These are phyloP conservation scores for Ascoidea tarda DNA, from an alignment of 805 yeast species.

Conservation along the genomic window DNA sequence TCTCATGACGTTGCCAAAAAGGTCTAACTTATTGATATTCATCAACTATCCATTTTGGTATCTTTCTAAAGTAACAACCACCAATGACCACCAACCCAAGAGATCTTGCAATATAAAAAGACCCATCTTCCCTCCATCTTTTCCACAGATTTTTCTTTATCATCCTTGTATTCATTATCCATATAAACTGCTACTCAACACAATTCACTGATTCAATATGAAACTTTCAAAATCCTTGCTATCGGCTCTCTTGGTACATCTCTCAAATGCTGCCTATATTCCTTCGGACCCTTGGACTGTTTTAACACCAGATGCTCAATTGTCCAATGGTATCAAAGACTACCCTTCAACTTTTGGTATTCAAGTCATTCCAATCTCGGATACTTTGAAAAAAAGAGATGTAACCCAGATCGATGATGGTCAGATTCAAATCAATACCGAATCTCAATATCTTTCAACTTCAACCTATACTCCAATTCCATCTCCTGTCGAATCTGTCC, in stretches of 20 bases:
- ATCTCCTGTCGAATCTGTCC: conserved; percentile 6
- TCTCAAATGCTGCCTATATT: conserved; percentile 45
- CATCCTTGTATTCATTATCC: neutral
- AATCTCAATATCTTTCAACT: conserved; percentile 4
- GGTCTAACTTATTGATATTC: neutral
- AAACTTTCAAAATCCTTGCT: neutral
- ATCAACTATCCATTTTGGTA: neutral
- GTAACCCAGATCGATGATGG: conserved; percentile 1
- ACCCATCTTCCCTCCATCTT: too few relatives aligned
- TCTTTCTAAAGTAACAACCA: too few relatives aligned
- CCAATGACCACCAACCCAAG: neutral
- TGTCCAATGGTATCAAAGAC: conserved; percentile 42
- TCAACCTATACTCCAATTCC: conserved; percentile 4
- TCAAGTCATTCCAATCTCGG: conserved; percentile 39
- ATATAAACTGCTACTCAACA: too few relatives aligned
- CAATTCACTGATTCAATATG: neutral
- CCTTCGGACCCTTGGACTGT: conserved; percentile 62
- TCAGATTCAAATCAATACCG: conserved; percentile 3
- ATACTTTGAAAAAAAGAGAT: conserved; percentile 11
- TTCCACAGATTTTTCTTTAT: too few relatives aligned
- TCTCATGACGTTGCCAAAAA: too few relatives aligned
- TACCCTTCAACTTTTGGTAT: conserved; percentile 51
- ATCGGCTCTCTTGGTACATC: conserved; percentile 21
- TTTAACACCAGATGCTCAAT: conserved; percentile 45
- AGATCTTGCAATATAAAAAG: too few relatives aligned